Base-by-base conservation (phyloP, 192 early-diverging fungal species). In the Backusella liffmaniae region DNA sequence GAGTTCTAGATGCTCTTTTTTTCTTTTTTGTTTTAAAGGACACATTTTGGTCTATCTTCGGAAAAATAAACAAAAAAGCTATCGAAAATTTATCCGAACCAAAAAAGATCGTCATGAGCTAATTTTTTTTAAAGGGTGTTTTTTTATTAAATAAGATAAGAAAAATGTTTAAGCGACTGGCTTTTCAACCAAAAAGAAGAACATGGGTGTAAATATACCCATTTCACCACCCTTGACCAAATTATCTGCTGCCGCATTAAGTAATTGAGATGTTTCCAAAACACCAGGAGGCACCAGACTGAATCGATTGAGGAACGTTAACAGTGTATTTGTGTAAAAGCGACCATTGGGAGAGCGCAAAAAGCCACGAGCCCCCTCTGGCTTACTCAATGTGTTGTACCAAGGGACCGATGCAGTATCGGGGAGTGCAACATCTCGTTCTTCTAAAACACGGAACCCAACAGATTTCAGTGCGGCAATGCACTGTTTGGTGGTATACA, bases 201-300 rank as follows among this genome's bases (percentile, higher is more conserved):
- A 96, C 96, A 97, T 97, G 65, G 96, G 96, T 7, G 96, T 97
- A 72, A 97, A 96, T 67, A 97, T 88, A 62, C 89, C 85, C 76
- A 86, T 79, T 85, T 95, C 91, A 71, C 91, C 96, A 39, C 94
- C 94, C 18, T 79, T 82, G 41, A 96, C 91, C 35, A 96, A 85
- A 67, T 85, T 84, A 79, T 93, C 92, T n/a, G 94, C 91, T 32
- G 92, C 94, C 10, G 88, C 87, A 72, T 89, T 88, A 62, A 97
- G 89, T 62, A 97, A 86, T 30, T 87, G 76, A 66, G 92, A 91
- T 37, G 94, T 91, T 84, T 96, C 90, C 69, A 86, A 80, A 70
- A 93, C 93, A 68, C 96, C 96, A 35, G 85, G 36, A 6, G 96
- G 94, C 6, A 91, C 89, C 67, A 97, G 80, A 39, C 90, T 84